Conservation (phyloP, 2,329 filamentous ascomycete genomes). For the Scolecobasidium constrictum region DNA sequence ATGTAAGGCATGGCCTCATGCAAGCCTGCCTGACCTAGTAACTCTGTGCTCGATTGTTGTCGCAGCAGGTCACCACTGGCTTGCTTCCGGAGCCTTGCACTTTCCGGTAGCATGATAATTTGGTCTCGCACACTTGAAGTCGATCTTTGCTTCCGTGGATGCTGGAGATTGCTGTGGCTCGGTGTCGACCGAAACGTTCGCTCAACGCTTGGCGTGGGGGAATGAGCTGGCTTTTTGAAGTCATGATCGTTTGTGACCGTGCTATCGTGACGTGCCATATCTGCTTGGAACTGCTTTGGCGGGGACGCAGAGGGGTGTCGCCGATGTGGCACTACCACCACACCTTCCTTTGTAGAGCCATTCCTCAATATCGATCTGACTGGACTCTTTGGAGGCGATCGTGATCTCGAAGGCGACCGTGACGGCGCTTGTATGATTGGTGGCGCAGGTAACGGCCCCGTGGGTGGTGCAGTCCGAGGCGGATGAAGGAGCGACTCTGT, state of each 20-base stretch:
- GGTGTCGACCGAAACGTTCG: too few relatives aligned
- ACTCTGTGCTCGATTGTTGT: constrained; percentile 4
- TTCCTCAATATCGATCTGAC: background rate
- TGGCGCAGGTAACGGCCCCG: constrained; percentile 2
- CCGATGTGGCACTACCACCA: too few relatives aligned
- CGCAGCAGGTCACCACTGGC: constrained; percentile 7
- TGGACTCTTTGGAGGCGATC: background rate
- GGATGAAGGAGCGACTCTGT: background rate
- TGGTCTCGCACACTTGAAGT: constrained; percentile 6
- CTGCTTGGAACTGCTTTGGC: background rate
- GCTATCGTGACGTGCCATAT: too few relatives aligned
- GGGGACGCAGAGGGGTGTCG: background rate
- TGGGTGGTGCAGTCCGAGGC: background rate
- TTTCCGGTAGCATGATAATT: constrained; percentile 9
- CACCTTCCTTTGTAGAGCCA: too few relatives aligned
- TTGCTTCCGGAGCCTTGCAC: constrained; percentile 8
- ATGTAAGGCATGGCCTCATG: constrained; percentile 1
- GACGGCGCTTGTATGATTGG: background rate
- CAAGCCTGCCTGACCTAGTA: background rate
- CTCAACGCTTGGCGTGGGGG: too few relatives aligned
- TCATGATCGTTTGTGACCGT: too few relatives aligned
- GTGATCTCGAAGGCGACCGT: constrained; percentile 4
- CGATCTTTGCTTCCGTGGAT: constrained; percentile 8
- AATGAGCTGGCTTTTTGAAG: too few relatives aligned
- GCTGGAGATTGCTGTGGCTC: too few relatives aligned